Evolutionary conservation across 75 land plant genomes (phyloP).

Genomic region (Cupressus sempervirens): DNA sequence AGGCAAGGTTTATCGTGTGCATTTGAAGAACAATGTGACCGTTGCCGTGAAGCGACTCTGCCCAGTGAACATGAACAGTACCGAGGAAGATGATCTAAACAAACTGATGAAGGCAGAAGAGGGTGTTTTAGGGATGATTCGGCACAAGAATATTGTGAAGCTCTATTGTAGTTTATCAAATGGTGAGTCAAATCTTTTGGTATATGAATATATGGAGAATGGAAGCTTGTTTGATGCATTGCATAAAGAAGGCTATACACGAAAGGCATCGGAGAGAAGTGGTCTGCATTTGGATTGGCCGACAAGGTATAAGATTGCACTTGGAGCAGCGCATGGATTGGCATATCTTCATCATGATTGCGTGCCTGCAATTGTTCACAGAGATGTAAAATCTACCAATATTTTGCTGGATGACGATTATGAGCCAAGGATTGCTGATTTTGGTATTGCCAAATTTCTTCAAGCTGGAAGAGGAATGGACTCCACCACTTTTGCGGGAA

Average conservation of each 20-base stretch:
- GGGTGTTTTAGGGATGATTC: conserved; percentile 59
- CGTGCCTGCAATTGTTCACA: conserved; percentile 73
- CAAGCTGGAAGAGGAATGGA: conserved; percentile 21
- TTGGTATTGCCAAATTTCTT: conserved; percentile 67
- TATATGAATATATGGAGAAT: conserved; percentile 86
- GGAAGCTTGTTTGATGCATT: conserved; percentile 77
- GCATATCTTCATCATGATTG: conserved; percentile 87
- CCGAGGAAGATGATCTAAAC: conserved; percentile 17
- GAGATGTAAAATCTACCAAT: conserved; percentile 85
- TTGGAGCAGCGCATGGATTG: conserved; percentile 79
- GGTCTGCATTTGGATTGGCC: conserved; percentile 66
- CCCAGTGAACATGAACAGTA: conserved; percentile 21
- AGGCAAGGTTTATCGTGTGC: conserved; percentile 73
- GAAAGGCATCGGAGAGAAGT: conserved; percentile 27
- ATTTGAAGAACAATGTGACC: conserved; percentile 48
- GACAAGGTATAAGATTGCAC: conserved; percentile 64
- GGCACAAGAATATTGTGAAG: conserved; percentile 79
- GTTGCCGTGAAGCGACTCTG: conserved; percentile 71
- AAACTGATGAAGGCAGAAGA: conserved; percentile 47
- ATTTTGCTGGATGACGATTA: conserved; percentile 71
- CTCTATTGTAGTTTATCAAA: conserved; percentile 60
- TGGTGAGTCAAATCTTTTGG: conserved; percentile 44
- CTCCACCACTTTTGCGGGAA: conserved; percentile 55
- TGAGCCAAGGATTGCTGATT: conserved; percentile 87
- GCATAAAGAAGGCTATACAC: conserved; percentile 21